phyloP scores from a whole-genome alignment of 345 rosid genomes.

The Eucalyptus pauciflora region DNA sequence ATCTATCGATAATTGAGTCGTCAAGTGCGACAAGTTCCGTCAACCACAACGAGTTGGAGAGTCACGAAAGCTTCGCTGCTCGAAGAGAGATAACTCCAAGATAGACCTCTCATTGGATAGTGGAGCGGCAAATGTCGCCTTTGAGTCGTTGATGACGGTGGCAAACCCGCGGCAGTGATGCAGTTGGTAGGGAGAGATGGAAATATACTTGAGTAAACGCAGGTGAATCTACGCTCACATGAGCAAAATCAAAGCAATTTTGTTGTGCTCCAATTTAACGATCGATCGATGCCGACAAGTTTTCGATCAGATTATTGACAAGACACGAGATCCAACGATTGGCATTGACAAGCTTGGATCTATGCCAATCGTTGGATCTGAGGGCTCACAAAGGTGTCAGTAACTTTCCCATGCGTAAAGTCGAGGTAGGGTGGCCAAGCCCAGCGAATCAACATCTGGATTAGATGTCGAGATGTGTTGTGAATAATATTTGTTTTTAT shows the following conservation, averaged over 20 bases:
- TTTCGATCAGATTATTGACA: background rate
- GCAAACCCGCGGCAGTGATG: background rate
- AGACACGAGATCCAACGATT: background rate
- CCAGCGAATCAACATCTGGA: background rate
- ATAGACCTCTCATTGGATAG: background rate
- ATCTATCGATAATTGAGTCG: background rate
- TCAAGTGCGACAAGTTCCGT: background rate
- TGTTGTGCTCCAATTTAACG: background rate
- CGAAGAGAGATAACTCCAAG: background rate
- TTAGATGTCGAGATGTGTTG: background rate
- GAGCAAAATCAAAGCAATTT: background rate
- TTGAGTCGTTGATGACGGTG: background rate
- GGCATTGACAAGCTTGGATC: background rate
- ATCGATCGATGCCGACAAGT: background rate
- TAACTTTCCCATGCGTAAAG: background rate
- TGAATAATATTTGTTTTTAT: background rate
- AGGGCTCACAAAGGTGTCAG: background rate
- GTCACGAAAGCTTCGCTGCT: background rate
- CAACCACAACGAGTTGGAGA: background rate
- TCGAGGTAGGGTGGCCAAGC: background rate
- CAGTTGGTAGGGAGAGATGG: background rate
- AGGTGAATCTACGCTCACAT: background rate
- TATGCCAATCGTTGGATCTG: no score
- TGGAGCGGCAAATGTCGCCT: background rate
- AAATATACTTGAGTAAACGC: background rate